These are phyloP conservation scores for Balamuthia mandrillaris DNA, from an alignment of 208 protist species.

Conservation along the genomic window DNA sequence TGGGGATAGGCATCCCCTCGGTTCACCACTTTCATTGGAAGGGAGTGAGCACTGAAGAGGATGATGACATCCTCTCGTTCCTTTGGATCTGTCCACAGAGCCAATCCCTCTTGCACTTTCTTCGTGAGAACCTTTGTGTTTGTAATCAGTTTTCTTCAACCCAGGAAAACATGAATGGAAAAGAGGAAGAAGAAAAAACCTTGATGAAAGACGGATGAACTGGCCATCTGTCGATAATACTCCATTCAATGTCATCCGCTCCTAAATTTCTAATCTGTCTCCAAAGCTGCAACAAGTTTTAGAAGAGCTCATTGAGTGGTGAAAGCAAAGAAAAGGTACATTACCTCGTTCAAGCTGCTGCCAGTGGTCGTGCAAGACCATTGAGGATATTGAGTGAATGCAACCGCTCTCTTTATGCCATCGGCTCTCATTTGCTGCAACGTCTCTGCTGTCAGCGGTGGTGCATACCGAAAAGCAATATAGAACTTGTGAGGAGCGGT, in stretches of 20 bases:
- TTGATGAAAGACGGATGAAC: constrained; percentile 50
- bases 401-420: constrained; percentile 59
- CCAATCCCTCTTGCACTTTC: constrained; percentile 28
- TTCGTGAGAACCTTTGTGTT: constrained; percentile 5
- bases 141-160: background rate
- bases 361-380: constrained; percentile 67
- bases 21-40: constrained; percentile 67
- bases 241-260: constrained; percentile 52
- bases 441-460: constrained; percentile 61
- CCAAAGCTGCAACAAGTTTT: constrained; percentile 60
- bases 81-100: background rate
- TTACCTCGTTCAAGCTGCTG: background rate
- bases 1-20: constrained; percentile 67
- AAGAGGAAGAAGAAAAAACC: background rate
- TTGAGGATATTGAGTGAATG: constrained; percentile 75
- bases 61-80: constrained; percentile 49
- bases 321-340: background rate
- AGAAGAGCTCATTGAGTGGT: background rate
- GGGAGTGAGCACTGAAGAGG: constrained; percentile 73
- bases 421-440: constrained; percentile 65
- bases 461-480: constrained; percentile 68
- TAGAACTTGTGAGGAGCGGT: constrained; percentile 57
- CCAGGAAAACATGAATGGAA: background rate
- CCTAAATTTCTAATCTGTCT: background rate
- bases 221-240: constrained; percentile 69